These are phyloP conservation scores for Leccinum variabile DNA, from an alignment of 1,284 basidiomycete genomes.

Conservation along the genomic window DNA sequence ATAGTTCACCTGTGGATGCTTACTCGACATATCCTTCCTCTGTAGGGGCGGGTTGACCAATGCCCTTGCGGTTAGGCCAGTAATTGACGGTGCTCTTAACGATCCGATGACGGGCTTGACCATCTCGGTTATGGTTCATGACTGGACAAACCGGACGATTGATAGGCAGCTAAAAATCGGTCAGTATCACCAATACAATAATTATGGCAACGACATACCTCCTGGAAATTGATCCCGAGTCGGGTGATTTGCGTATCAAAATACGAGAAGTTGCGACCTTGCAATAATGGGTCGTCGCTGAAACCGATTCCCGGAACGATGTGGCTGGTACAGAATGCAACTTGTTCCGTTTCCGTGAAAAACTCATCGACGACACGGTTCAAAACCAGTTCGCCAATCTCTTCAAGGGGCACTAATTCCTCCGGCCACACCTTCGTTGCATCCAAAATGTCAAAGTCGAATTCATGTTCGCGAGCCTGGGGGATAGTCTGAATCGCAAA, in stretches of 20 bases:
- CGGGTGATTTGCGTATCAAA: slow-evolving; percentile 78
- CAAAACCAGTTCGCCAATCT: slow-evolving; percentile 75
- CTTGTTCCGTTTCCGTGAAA: slow-evolving; percentile 83
- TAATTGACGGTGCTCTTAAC: slow-evolving; percentile 66
- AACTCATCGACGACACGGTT: slow-evolving; percentile 71
- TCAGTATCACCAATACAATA: not conserved
- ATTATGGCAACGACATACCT: slow-evolving; percentile 37
- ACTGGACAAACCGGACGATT: slow-evolving; percentile 83
- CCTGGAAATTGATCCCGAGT: slow-evolving; percentile 74
- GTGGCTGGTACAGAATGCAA: slow-evolving; percentile 81
- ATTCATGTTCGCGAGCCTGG: slow-evolving; percentile 65
- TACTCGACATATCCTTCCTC: slow-evolving; percentile 65
- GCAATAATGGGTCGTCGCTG: slow-evolving; percentile 82
- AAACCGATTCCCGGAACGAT: slow-evolving; percentile 83
- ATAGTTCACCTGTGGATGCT: slow-evolving; percentile 14
- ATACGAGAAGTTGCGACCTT: too few species aligned
- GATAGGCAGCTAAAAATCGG: slow-evolving; percentile 61
- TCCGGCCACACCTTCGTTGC: slow-evolving; percentile 85
- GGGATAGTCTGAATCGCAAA: slow-evolving; percentile 76
- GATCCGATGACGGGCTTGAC: slow-evolving; percentile 58
- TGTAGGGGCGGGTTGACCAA: slow-evolving; percentile 48
- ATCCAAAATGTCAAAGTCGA: slow-evolving; percentile 84
- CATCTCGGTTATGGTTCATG: slow-evolving; percentile 72
- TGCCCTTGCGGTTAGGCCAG: slow-evolving; percentile 65
- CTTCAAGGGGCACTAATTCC: slow-evolving; percentile 70